These are phyloP conservation scores for Paraphaeosphaeria sporulosa DNA, from an alignment of 2,329 filamentous ascomycete species.

Conservation along the genomic window DNA sequence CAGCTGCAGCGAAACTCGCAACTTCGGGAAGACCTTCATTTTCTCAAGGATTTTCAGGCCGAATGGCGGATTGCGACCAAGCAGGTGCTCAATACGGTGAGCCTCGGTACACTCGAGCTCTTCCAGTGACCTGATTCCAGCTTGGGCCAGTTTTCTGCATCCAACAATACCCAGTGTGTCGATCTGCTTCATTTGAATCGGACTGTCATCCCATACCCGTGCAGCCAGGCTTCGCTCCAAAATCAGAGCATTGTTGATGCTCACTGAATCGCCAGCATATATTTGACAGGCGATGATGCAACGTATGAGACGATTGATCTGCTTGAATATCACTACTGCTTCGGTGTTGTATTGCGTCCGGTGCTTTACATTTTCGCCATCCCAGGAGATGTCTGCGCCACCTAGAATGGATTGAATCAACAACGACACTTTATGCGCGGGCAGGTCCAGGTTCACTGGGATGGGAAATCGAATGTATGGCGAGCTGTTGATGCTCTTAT, in stretches of 20 bases:
- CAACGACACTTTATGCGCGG: constrained; percentile 78
- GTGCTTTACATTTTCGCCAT: constrained; percentile 64
- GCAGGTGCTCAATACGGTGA: constrained; percentile 75
- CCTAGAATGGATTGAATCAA: constrained; percentile 80
- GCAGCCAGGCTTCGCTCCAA: constrained; percentile 79
- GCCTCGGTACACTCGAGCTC: constrained; percentile 72
- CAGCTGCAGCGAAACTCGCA: constrained; percentile 63
- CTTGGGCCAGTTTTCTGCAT: constrained; percentile 75
- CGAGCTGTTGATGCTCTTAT: constrained; percentile 76
- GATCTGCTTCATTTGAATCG: constrained; percentile 83
- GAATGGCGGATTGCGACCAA: constrained; percentile 84
- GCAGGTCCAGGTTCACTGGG: constrained; percentile 69
- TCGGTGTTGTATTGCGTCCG: constrained; percentile 67
- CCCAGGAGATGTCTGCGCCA: constrained; percentile 61
- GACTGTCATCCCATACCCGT: constrained; percentile 80
- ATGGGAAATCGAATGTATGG: constrained; percentile 74
- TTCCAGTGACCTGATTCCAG: constrained; percentile 75
- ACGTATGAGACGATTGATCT: constrained; percentile 72
- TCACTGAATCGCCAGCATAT: constrained; percentile 68
- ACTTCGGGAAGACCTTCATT: constrained; percentile 75
- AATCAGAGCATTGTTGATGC: constrained; percentile 74
- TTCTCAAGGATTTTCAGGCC: constrained; percentile 73
- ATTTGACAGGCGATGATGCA: constrained; percentile 80
- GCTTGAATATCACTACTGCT: constrained; percentile 70
- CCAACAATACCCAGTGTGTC: constrained; percentile 77